Evolutionary conservation across 2,329 filamentous ascomycete species (phyloP).

Genomic region (Endoconidiophora laricicola): DNA sequence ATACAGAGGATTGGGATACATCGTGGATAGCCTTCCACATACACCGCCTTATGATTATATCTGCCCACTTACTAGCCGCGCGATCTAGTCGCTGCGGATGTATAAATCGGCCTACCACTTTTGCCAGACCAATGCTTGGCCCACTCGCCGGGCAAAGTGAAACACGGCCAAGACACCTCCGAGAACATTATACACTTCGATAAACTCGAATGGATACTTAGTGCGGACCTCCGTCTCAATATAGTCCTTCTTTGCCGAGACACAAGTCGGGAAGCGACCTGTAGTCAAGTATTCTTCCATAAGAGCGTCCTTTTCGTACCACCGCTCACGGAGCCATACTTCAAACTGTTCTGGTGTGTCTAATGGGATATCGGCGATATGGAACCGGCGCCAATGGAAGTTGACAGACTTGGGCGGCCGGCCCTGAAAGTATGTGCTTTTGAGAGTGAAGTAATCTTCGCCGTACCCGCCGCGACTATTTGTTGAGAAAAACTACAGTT

Average conservation of each 20-base stretch:
- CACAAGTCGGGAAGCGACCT: slow-evolving; percentile 52
- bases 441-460: slow-evolving; percentile 78
- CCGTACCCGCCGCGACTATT: slow-evolving; percentile 60
- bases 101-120: background rate
- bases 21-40: too few species aligned
- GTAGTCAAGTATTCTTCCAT: slow-evolving; percentile 68
- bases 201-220: slow-evolving; percentile 11
- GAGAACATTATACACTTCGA: slow-evolving; percentile 12
- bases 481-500: slow-evolving; percentile 4
- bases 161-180: slow-evolving; percentile 6
- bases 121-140: background rate
- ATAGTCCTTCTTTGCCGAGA: slow-evolving; percentile 10
- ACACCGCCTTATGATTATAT: too few species aligned
- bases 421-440: slow-evolving; percentile 76
- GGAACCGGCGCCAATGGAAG: slow-evolving; percentile 87
- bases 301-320: slow-evolving; percentile 82
- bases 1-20: too few species aligned
- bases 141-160: slow-evolving; percentile 7
- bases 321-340: slow-evolving; percentile 66
- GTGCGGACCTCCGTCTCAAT: slow-evolving; percentile 12
- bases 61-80: too few species aligned
- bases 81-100: too few species aligned
- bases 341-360: slow-evolving; percentile 61
- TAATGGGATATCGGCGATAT: slow-evolving; percentile 63
- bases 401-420: slow-evolving; percentile 88